Evolutionary conservation across 164 flowering plant genomes (phyloP).

Genomic region (Umbellularia californica): DNA sequence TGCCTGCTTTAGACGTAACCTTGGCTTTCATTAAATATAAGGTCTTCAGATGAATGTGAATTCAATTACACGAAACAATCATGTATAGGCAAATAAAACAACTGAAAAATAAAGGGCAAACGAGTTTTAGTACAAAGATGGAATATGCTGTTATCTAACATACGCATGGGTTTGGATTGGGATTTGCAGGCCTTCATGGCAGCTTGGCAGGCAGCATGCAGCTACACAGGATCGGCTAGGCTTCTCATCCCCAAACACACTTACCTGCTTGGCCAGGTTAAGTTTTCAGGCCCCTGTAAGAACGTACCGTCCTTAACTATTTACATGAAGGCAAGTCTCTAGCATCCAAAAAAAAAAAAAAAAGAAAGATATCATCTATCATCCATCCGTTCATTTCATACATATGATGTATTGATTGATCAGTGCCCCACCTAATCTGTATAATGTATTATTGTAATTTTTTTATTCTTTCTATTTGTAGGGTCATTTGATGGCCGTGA

Average conservation of each 20-base stretch:
- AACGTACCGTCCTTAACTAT: slow-evolving; percentile 31
- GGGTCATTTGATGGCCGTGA: slow-evolving; percentile 54
- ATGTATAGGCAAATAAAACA: not conserved
- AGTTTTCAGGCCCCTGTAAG: slow-evolving; percentile 57
- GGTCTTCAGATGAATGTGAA: not conserved
- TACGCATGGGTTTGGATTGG: not conserved
- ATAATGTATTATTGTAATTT: not conserved
- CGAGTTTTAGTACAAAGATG: not conserved
- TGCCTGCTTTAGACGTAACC: too few species aligned
- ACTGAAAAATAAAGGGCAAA: not conserved
- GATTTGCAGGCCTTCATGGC: slow-evolving; percentile 38
- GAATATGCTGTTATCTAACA: not conserved
- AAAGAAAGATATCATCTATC: not conserved
- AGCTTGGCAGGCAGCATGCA: slow-evolving; percentile 59
- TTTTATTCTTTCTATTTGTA: slow-evolving; percentile 12
- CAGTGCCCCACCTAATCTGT: not conserved
- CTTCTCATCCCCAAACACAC: slow-evolving; percentile 41
- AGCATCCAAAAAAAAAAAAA: not conserved
- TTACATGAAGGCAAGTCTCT: slow-evolving; percentile 32
- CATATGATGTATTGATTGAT: not conserved
- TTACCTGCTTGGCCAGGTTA: slow-evolving; percentile 49
- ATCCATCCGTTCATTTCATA: not conserved
- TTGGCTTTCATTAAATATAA: not conserved
- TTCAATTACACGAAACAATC: not conserved
- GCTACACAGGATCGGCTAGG: slow-evolving; percentile 19